phyloP scores from a whole-genome alignment of 2,329 filamentous ascomycete species.

The Cephalotrichum gorgonifer region DNA sequence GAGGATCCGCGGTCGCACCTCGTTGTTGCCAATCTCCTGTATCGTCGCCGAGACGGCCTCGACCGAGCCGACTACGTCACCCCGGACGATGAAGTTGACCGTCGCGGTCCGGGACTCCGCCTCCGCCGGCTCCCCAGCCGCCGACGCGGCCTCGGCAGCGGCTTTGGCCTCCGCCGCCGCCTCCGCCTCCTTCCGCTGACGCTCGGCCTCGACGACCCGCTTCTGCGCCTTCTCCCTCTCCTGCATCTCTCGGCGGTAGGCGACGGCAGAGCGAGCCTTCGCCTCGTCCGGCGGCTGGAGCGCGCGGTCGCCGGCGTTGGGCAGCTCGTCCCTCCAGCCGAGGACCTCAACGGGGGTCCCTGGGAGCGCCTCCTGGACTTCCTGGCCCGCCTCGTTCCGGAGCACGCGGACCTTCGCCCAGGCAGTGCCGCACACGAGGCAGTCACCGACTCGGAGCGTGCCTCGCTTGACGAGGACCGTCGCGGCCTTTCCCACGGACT shows the following conservation, averaged over 20 bases:
- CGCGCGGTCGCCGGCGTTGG: conserved; percentile 76
- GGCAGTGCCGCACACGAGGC: conserved; percentile 77
- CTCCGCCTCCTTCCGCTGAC: conserved; percentile 45
- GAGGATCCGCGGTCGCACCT: conserved; percentile 69
- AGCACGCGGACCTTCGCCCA: conserved; percentile 81
- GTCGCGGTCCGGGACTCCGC: conserved; percentile 33
- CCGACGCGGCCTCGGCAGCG: conserved; percentile 20
- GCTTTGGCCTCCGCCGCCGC: conserved; percentile 23
- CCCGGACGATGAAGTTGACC: conserved; percentile 81
- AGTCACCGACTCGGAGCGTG: conserved; percentile 69
- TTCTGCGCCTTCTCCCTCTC: conserved; percentile 66
- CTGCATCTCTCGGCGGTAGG: conserved; percentile 61
- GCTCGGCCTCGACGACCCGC: conserved; percentile 66
- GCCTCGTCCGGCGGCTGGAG: conserved; percentile 73
- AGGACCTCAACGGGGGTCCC: conserved; percentile 87
- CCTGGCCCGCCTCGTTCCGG: conserved; percentile 71
- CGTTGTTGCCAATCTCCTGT: conserved; percentile 69
- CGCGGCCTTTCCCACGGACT: conserved; percentile 72
- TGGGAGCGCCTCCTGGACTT: conserved; percentile 65
- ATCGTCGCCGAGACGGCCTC: conserved; percentile 80
- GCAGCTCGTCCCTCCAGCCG: conserved; percentile 80
- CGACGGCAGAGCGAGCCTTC: conserved; percentile 66
- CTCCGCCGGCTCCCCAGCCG: conserved; percentile 22
- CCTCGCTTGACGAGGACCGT: conserved; percentile 84
- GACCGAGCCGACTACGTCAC: conserved; percentile 85